A percentile compares a stretch with the other conserved stretches of the same genome.
Conservation (phyloP, 148 eudicot genomes). For the Diospyros kaki region DNA sequence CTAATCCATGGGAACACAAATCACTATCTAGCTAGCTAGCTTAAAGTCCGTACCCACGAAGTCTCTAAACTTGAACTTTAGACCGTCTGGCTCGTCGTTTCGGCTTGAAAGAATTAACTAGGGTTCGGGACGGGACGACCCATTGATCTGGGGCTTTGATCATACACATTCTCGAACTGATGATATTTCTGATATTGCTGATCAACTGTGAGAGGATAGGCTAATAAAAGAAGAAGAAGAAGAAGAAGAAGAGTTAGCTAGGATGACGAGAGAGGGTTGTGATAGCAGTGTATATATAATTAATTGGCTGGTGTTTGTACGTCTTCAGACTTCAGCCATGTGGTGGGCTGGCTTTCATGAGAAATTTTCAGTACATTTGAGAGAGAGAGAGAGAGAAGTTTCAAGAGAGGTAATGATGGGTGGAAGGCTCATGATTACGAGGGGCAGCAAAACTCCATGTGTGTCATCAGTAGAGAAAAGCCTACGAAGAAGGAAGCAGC, state of each 20-base stretch:
- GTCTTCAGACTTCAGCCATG: conserved; percentile 21
- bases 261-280: not conserved
- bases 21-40: too few relatives aligned
- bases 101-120: not conserved
- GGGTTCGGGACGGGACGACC: conserved; percentile 29
- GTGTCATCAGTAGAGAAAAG: conserved; percentile 22
- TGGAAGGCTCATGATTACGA: conserved; percentile 51
- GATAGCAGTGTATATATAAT: conserved; percentile 22
- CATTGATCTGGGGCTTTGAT: conserved; percentile 3
- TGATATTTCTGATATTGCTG: not conserved
- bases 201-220: too few relatives aligned
- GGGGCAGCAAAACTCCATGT: conserved; percentile 34
- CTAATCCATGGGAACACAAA: too few relatives aligned
- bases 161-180: conserved; percentile 30
- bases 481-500: conserved; percentile 12
- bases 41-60: conserved; percentile 23
- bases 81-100: conserved; percentile 24
- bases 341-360: conserved; percentile 37
- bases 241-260: not conserved
- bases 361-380: not conserved
- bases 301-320: conserved; percentile 22
- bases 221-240: not conserved
- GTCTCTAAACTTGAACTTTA: conserved; percentile 38
- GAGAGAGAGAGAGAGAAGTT: conserved; percentile 23
- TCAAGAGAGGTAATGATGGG: conserved; percentile 55